These are phyloP conservation scores for Yamadazyma atmosphaerica DNA, from an alignment of 1,139 yeast genomes.

Conservation along the genomic window DNA sequence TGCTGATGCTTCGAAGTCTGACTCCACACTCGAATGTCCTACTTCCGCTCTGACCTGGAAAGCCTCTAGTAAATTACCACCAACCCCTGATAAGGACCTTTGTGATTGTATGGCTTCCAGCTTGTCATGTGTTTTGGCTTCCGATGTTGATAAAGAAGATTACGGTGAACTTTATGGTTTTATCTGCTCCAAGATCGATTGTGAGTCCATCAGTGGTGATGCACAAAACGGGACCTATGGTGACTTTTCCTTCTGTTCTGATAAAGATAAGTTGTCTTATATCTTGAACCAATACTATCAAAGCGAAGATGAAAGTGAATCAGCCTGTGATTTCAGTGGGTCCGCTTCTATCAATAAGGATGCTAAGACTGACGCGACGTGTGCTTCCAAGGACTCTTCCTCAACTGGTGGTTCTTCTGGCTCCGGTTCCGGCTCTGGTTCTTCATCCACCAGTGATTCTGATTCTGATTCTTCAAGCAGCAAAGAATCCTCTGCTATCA, in stretches of 20 bases:
- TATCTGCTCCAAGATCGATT: slow-evolving; percentile 33
- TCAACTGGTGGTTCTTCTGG: slow-evolving; percentile 31
- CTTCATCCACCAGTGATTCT: slow-evolving; percentile 19
- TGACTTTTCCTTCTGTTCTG: slow-evolving; percentile 57
- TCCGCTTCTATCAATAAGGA: slow-evolving; percentile 49
- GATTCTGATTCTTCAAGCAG: slow-evolving; percentile 17
- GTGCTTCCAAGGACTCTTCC: slow-evolving; percentile 39
- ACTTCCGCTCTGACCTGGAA: slow-evolving; percentile 36
- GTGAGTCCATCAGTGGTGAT: slow-evolving; percentile 56
- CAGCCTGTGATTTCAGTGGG: slow-evolving; percentile 71
- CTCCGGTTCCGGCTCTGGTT: slow-evolving; percentile 23
- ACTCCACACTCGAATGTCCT: slow-evolving; percentile 32
- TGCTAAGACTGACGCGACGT: slow-evolving; percentile 55
- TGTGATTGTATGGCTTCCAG: slow-evolving; percentile 41
- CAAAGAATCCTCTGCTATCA: slow-evolving; percentile 16
- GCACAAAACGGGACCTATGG: slow-evolving; percentile 66
- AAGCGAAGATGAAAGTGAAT: slow-evolving; percentile 38
- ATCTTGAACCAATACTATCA: slow-evolving; percentile 60
- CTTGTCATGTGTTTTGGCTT: slow-evolving; percentile 37
- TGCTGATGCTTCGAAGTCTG: slow-evolving; percentile 23
- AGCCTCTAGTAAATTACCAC: slow-evolving; percentile 43
- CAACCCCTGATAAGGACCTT: slow-evolving; percentile 41
- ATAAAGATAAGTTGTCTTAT: slow-evolving; percentile 62
- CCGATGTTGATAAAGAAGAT: slow-evolving; percentile 28
- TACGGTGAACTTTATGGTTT: slow-evolving; percentile 36